Conservation (phyloP, 768 basidiomycete genomes). For the Rhizopogon sp. region DNA sequence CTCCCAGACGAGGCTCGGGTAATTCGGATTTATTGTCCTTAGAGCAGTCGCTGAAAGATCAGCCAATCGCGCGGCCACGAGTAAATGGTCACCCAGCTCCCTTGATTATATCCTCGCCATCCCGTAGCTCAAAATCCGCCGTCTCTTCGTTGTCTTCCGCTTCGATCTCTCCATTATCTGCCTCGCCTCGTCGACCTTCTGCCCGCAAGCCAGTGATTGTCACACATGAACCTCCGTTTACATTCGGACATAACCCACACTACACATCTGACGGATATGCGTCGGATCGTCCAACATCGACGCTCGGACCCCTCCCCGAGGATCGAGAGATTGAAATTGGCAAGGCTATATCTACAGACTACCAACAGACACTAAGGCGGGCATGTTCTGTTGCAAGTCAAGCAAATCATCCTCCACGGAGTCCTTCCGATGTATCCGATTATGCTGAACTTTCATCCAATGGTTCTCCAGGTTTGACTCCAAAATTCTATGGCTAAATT, state of each 20-base stretch:
- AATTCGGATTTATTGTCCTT: conserved; percentile 24
- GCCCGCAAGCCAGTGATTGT: conserved; percentile 18
- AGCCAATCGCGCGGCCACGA: conserved; percentile 4
- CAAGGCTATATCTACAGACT: neutral
- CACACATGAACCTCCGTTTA: conserved; percentile 17
- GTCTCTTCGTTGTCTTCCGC: conserved; percentile 23
- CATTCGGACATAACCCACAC: conserved; percentile 27
- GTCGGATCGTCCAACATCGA: conserved; percentile 13
- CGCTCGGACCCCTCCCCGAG: conserved; percentile 48
- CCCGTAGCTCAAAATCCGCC: conserved; percentile 18
- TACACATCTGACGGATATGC: conserved; percentile 2
- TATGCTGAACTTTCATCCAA: conserved; percentile 3
- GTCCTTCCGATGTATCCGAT: conserved; percentile 1
- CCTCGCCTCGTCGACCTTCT: conserved; percentile 9
- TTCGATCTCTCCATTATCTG: conserved; percentile 17
- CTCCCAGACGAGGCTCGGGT: neutral
- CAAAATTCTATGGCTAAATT: neutral
- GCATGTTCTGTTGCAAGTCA: conserved; percentile 9
- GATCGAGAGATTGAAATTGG: conserved; percentile 33
- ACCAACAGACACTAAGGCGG: conserved; percentile 12
- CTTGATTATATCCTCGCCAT: conserved; percentile 4
- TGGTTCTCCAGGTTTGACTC: neutral
- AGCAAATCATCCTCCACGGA: conserved; percentile 12
- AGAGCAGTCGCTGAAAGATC: conserved; percentile 10
- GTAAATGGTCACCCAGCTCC: conserved; percentile 2